These are phyloP conservation scores for Colletotrichum filicis DNA, from an alignment of 2,329 filamentous ascomycete genomes.

Conservation along the genomic window DNA sequence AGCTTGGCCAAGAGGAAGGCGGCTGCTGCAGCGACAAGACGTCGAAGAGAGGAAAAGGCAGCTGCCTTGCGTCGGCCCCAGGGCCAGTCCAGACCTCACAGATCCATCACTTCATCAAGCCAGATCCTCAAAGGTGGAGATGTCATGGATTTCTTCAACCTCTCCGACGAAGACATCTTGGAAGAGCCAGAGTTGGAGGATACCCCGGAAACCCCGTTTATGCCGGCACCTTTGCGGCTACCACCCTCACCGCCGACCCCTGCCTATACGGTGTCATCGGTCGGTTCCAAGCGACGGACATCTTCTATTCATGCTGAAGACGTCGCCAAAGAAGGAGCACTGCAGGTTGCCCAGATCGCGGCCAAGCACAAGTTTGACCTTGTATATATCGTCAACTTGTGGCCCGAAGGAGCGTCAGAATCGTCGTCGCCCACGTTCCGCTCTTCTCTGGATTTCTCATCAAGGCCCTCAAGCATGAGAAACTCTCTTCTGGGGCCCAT, in stretches of 20 bases:
- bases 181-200: conserved; percentile 46
- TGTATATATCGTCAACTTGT: conserved; percentile 68
- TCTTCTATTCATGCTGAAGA: conserved; percentile 29
- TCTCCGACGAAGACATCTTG: conserved; percentile 67
- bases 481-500: conserved; percentile 24
- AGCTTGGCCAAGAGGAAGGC: conserved; percentile 26
- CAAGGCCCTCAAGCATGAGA: conserved; percentile 34
- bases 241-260: conserved; percentile 26
- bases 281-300: conserved; percentile 19
- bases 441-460: conserved; percentile 32
- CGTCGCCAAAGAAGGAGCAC: conserved; percentile 37
- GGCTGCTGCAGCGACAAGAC: conserved; percentile 22
- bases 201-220: background rate
- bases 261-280: conserved; percentile 22
- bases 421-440: conserved; percentile 33
- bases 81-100: conserved; percentile 43
- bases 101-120: conserved; percentile 29
- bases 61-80: conserved; percentile 39
- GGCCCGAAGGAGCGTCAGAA: conserved; percentile 52
- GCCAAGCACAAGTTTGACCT: conserved; percentile 67
- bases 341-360: conserved; percentile 64
- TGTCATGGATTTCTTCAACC: conserved; percentile 35
- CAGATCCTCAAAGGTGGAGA: conserved; percentile 41
- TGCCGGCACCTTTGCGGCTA: background rate
- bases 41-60: conserved; percentile 33